Evolutionary conservation across 75 land plant genomes (phyloP), one percentile per base, ranked within the genome.

Genomic region (Pinus albicaulis): DNA sequence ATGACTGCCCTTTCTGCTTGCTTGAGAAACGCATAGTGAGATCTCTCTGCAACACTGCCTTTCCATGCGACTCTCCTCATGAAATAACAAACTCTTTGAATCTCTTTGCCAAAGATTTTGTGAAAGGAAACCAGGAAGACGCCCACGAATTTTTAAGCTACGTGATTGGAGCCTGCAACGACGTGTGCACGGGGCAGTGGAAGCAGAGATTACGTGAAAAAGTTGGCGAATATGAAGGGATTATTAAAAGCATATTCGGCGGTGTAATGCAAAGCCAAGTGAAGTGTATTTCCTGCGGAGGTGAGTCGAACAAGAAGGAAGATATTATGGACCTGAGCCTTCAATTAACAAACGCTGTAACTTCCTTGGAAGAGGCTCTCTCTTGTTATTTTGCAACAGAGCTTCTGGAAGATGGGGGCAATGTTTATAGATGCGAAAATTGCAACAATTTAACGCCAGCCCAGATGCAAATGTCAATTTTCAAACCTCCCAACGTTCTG

Each of bases 321-420:
- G 94, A 95, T 55, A 92, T 98, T 38, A 92, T 95, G 98, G 99
- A 98, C 69, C 90, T 98, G 15, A 97, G 90, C 75, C 73, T 97
- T 22, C 74, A 74, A 74, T 83, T 83, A 68, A 59, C 77, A 64
- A 55, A 56, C 52, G 86, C 98, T 5, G 64, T 98, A 20, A 89
- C 83, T 8, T 48, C 11, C 52, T 8, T 48, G 52, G 52, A 48
- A 59, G 92, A 92, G 7, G 96, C 94, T 0, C 59, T 98, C 71
- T 84, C 83, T 7, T 80, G 80, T 55, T 95, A 89, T 74, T 95
- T 95, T 56, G 91, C 93, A 79, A 85, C 93, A 4, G 96, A 98
- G 84, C 66, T 89, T 48, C 76, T 98, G 74, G 98, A 98, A 86
- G 98, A 48, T 48, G 52, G 98, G 15, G 88, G 68, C 41, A 95